These are phyloP conservation scores for Balakata baccata DNA, from an alignment of 345 rosid genomes.

Conservation along the genomic window DNA sequence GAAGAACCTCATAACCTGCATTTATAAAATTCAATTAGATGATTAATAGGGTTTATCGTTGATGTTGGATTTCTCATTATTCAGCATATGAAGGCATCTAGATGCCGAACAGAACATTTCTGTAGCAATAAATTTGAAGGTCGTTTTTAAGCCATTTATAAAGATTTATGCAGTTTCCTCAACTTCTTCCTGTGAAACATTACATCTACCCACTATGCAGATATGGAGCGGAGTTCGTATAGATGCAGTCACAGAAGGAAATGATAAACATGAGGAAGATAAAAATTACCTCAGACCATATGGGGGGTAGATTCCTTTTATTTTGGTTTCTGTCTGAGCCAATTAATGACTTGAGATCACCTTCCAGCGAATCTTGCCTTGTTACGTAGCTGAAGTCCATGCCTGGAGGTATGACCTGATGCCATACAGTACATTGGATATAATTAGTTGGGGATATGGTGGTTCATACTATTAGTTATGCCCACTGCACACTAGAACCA, in stretches of 20 bases:
- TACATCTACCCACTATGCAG: not conserved
- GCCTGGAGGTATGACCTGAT: slow-evolving; percentile 65
- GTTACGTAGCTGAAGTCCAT: slow-evolving; percentile 66
- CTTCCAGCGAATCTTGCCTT: slow-evolving; percentile 49
- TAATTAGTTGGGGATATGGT: not conserved
- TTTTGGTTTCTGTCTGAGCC: slow-evolving; percentile 55
- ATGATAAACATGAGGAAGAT: slow-evolving; percentile 5
- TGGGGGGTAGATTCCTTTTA: slow-evolving; percentile 68
- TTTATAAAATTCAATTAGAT: slow-evolving; percentile 12
- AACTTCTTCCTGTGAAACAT: not conserved
- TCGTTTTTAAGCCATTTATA: not conserved
- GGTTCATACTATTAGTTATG: not conserved
- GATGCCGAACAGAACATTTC: not conserved
- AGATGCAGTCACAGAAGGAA: not conserved
- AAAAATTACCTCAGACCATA: slow-evolving; percentile 71
- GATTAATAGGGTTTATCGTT: not conserved
- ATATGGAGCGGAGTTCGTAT: not conserved
- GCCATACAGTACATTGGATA: slow-evolving; percentile 1
- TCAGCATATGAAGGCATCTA: not conserved
- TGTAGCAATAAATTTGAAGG: not conserved
- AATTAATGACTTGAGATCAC: slow-evolving; percentile 54
- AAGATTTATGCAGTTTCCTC: not conserved
- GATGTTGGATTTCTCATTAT: not conserved
- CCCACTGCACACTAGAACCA: not conserved
- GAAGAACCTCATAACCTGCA: slow-evolving; percentile 84